phyloP scores from a whole-genome alignment of 176 grass and related monocot genomes.

The Paspalum vaginatum region DNA sequence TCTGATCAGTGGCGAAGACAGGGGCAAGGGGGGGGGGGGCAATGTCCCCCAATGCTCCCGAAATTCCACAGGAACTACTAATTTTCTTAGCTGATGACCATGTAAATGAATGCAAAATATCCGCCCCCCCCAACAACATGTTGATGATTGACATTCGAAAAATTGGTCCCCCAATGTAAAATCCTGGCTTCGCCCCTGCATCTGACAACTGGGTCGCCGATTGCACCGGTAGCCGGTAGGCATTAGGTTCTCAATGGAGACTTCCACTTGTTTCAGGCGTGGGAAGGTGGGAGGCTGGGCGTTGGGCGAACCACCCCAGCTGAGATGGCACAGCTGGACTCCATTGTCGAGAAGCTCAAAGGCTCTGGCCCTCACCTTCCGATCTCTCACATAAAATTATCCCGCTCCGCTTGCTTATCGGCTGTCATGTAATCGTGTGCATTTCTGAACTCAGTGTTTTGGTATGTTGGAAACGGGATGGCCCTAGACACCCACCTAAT shows the following conservation, averaged over 20 bases:
- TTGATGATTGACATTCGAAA: too few relatives aligned
- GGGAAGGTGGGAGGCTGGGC: background rate
- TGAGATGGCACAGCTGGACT: background rate
- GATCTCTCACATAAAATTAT: background rate
- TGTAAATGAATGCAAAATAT: too few relatives aligned
- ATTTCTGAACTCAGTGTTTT: too few relatives aligned
- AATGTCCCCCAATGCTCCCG: too few relatives aligned
- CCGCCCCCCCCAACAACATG: too few relatives aligned
- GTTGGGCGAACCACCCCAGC: background rate
- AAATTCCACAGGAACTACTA: too few relatives aligned
- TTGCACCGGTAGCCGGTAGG: background rate
- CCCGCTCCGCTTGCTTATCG: background rate
- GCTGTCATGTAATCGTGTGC: background rate
- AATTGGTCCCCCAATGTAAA: too few relatives aligned
- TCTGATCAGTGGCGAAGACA: background rate
- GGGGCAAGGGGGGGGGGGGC: too few relatives aligned
- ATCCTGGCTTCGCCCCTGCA: too few relatives aligned
- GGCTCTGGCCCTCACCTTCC: constrained; percentile 2
- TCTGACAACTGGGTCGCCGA: background rate
- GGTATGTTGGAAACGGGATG: too few relatives aligned
- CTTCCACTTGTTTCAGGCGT: background rate
- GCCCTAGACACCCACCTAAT: too few relatives aligned
- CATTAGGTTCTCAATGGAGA: background rate
- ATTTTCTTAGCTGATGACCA: too few relatives aligned
- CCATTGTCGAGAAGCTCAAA: background rate